phyloP scores from a whole-genome alignment of 2,329 filamentous ascomycete species.

The Calonectria fujianensis region DNA sequence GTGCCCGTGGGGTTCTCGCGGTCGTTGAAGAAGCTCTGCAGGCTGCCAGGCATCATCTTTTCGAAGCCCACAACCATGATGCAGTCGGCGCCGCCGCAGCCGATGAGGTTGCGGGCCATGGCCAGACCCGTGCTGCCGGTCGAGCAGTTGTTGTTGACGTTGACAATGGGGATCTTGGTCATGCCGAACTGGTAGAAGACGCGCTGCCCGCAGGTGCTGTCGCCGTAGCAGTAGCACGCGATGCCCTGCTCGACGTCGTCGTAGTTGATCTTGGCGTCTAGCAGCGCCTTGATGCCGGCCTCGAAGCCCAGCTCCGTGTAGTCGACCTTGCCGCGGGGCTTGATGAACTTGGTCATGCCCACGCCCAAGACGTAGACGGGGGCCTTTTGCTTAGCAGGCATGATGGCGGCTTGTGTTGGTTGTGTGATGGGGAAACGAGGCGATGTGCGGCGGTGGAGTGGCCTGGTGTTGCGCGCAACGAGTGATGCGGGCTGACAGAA shows the following conservation, averaged over 20 bases:
- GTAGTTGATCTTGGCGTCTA: slow-evolving; percentile 93
- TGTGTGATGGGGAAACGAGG: slow-evolving; percentile 2
- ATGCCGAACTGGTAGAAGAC: slow-evolving; percentile 99
- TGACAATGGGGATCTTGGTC: slow-evolving; percentile 96
- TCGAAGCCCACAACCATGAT: slow-evolving; percentile 96
- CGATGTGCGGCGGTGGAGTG: background rate
- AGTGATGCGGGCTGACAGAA: background rate
- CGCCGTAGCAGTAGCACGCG: slow-evolving; percentile 98
- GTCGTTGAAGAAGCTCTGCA: slow-evolving; percentile 90
- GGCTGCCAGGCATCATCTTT: slow-evolving; percentile 96
- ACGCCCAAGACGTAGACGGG: slow-evolving; percentile 93
- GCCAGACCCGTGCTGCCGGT: slow-evolving; percentile 94
- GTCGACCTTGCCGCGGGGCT: slow-evolving; percentile 93
- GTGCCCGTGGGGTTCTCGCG: slow-evolving; percentile 86
- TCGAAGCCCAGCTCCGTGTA: slow-evolving; percentile 97
- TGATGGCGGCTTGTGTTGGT: slow-evolving; percentile 54
- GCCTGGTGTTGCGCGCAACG: background rate
- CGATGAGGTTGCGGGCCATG: slow-evolving; percentile 87
- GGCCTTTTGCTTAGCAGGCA: slow-evolving; percentile 71
- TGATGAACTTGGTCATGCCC: slow-evolving; percentile 99
- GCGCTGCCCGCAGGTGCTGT: slow-evolving; percentile 94
- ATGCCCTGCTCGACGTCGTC: slow-evolving; percentile 96
- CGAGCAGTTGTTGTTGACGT: slow-evolving; percentile 99
- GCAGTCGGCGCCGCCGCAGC: slow-evolving; percentile 88
- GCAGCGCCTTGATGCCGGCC: slow-evolving; percentile 90